Evolutionary conservation across 2,329 filamentous ascomycete genomes (phyloP).

Genomic region (Chrysoporthe cubensis): DNA sequence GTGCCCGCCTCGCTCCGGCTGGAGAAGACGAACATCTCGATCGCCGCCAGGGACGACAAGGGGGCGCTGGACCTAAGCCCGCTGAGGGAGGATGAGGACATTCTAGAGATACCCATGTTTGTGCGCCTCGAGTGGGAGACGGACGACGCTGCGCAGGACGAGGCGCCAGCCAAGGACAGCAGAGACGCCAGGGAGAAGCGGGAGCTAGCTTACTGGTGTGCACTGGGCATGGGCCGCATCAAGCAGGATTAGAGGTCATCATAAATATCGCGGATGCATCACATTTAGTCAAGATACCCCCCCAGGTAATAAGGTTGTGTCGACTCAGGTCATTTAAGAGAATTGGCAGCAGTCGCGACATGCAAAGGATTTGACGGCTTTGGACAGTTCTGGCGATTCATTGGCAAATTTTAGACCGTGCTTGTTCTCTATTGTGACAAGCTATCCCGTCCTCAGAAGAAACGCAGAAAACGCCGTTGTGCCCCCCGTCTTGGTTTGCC

Average conservation of each 20-base stretch:
- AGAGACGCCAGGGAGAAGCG: slow-evolving; percentile 71
- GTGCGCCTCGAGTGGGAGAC: slow-evolving; percentile 90
- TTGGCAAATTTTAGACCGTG: slow-evolving; percentile 27
- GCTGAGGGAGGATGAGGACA: slow-evolving; percentile 62
- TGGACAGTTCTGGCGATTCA: slow-evolving; percentile 23
- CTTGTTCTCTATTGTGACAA: slow-evolving; percentile 29
- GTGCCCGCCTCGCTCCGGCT: slow-evolving; percentile 64
- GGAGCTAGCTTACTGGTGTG: slow-evolving; percentile 95
- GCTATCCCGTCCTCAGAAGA: slow-evolving; percentile 22
- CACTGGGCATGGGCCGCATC: slow-evolving; percentile 85
- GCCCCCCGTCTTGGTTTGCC: slow-evolving; percentile 22
- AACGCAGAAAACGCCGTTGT: slow-evolving; percentile 27
- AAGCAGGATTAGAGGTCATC: slow-evolving; percentile 47
- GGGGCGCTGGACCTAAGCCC: slow-evolving; percentile 50
- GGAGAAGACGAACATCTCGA: slow-evolving; percentile 34
- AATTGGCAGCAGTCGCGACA: neutral
- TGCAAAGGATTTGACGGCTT: neutral
- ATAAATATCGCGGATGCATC: slow-evolving; percentile 27
- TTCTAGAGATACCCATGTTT: slow-evolving; percentile 90
- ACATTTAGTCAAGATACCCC: slow-evolving; percentile 45
- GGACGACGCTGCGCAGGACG: slow-evolving; percentile 61
- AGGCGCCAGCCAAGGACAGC: slow-evolving; percentile 58
- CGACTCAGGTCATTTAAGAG: neutral
- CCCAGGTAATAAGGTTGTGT: slow-evolving; percentile 26
- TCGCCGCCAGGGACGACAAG: slow-evolving; percentile 35